Percentiles rank a stretch among this genome's conserved stretches.
Evolutionary conservation across 805 yeast species (phyloP).

Genomic region (Cyberlindnera maclurae): DNA sequence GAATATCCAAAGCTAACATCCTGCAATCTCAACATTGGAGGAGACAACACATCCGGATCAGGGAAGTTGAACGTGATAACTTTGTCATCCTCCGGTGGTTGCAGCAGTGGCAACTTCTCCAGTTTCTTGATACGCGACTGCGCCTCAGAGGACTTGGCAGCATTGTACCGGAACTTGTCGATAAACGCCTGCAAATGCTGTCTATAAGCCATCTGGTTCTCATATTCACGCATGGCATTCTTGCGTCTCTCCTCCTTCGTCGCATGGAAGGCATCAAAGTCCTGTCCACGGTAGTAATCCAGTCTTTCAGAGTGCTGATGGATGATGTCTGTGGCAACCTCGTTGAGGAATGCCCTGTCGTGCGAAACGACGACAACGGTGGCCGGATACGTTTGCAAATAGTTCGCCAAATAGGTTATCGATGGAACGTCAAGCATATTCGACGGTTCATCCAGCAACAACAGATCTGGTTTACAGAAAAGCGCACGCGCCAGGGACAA

Average conservation of each 20-base stretch:
- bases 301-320: constrained; percentile 96
- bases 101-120: constrained; percentile 88
- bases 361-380: constrained; percentile 96
- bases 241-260: constrained; percentile 94
- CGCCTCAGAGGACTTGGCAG: constrained; percentile 96
- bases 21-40: constrained; percentile 86
- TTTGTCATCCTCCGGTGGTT: constrained; percentile 91
- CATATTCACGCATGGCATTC: constrained; percentile 91
- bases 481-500: constrained; percentile 95
- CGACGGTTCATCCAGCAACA: constrained; percentile 95
- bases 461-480: constrained; percentile 92
- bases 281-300: constrained; percentile 90
- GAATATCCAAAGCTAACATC: constrained; percentile 82
- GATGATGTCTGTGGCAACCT: constrained; percentile 96
- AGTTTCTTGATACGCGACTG: constrained; percentile 95
- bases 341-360: constrained; percentile 94
- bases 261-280: constrained; percentile 87
- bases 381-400: constrained; percentile 82
- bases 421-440: constrained; percentile 99
- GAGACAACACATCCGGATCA: constrained; percentile 87
- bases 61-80: constrained; percentile 84
- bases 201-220: constrained; percentile 93
- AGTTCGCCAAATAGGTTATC: constrained; percentile 85
- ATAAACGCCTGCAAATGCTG: constrained; percentile 90
- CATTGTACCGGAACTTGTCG: constrained; percentile 95